Evolutionary conservation across 164 flowering plant species (phyloP).

Genomic region (Sedum album): DNA sequence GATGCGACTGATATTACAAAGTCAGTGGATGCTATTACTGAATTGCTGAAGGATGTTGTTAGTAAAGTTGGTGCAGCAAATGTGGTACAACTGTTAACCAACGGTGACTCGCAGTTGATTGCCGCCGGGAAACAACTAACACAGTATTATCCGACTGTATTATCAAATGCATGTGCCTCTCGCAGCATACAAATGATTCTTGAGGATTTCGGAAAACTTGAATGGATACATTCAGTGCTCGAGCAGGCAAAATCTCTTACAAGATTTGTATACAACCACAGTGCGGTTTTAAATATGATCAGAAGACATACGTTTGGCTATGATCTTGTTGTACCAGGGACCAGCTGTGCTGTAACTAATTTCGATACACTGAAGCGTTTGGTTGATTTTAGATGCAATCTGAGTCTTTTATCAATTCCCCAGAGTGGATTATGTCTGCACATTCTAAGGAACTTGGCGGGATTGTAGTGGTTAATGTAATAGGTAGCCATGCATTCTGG

Average conservation of each 20-base stretch:
- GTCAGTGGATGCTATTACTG: conserved; percentile 49
- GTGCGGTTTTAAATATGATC: conserved; percentile 47
- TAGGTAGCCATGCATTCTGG: conserved; percentile 64
- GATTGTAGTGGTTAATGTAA: conserved; percentile 34
- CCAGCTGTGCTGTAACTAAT: conserved; percentile 41
- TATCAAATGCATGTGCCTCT: conserved; percentile 75
- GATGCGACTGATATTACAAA: conserved; percentile 42
- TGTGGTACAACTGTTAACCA: conserved; percentile 77
- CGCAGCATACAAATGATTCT: conserved; percentile 57
- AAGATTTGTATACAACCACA: conserved; percentile 58
- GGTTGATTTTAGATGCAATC: conserved; percentile 39
- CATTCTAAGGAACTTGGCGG: conserved; percentile 58
- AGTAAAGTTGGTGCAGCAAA: conserved; percentile 69
- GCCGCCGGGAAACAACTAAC: conserved; percentile 49
- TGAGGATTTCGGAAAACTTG: conserved; percentile 58
- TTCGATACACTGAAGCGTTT: conserved; percentile 55
- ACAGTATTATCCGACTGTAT: conserved; percentile 49
- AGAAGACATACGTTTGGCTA: conserved; percentile 56
- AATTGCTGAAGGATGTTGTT: conserved; percentile 59
- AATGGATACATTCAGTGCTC: conserved; percentile 39
- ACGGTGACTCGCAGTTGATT: conserved; percentile 37
- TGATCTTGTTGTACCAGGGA: conserved; percentile 52
- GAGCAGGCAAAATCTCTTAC: conserved; percentile 63
- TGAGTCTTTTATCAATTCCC: conserved; percentile 68
- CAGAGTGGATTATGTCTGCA: conserved; percentile 71